Evolutionary conservation across 2,329 filamentous ascomycete genomes (phyloP).

Genomic region (Cladosporium sp.): DNA sequence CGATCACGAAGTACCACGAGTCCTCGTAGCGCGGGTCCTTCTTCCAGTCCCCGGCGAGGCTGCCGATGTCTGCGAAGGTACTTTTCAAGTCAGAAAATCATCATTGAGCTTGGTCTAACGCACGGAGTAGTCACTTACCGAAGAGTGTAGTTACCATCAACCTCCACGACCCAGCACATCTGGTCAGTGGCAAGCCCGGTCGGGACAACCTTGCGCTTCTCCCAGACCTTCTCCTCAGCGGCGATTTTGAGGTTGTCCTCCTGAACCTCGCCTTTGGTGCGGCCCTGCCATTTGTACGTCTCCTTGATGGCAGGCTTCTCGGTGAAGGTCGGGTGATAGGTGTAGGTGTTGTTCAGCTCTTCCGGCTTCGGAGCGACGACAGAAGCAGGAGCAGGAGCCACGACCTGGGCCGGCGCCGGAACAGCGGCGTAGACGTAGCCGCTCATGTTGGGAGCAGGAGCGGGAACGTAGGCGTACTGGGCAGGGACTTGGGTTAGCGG

Average conservation of each 20-base stretch:
- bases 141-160: slow-evolving; percentile 25
- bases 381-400: slow-evolving; percentile 11
- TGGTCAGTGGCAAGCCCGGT: slow-evolving; percentile 27
- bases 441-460: slow-evolving; percentile 5
- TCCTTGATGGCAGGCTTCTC: slow-evolving; percentile 1
- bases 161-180: slow-evolving; percentile 32
- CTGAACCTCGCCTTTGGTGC: slow-evolving; percentile 32
- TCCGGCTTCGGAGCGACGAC: background rate
- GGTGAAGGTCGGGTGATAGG: slow-evolving; percentile 6
- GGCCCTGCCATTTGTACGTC: slow-evolving; percentile 29
- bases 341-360: slow-evolving; percentile 4
- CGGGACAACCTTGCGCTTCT: slow-evolving; percentile 29
- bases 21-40: slow-evolving; percentile 28
- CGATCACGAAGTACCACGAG: slow-evolving; percentile 27
- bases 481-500: background rate
- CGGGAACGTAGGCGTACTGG: slow-evolving; percentile 6
- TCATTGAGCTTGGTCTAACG: too few species aligned
- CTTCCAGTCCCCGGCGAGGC: slow-evolving; percentile 30
- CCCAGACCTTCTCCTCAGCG: slow-evolving; percentile 28
- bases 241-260: slow-evolving; percentile 35
- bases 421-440: slow-evolving; percentile 18
- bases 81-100: slow-evolving; percentile 11
- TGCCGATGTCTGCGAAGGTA: slow-evolving; percentile 29
- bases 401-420: slow-evolving; percentile 10
- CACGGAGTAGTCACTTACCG: slow-evolving; percentile 22